Evolutionary conservation across 257 asterid species (phyloP), one percentile per base, ranked within the genome.

Genomic region (Linaria vulgaris): DNA sequence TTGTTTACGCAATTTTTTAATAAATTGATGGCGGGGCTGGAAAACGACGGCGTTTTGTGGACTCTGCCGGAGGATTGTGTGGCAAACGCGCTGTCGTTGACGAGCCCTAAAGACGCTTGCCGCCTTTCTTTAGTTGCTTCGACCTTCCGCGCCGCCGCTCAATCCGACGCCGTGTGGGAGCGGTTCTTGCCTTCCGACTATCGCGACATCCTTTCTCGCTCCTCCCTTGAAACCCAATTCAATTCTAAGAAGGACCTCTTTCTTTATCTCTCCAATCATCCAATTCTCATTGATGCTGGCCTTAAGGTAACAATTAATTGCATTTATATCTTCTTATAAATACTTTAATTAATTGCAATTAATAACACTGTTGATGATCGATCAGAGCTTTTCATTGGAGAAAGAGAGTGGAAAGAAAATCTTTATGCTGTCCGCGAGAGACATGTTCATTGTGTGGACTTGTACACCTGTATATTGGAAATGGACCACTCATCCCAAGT

Each of bases 61-160:
- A 77, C 74, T 25, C 76, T 91, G 47, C 94, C 98, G 2, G 96
- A 86, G 72, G 95, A 85, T 49, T 86, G 95, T 75, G 72, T 88
- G 58, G 90, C 91, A 27, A 63, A 74, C 46, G 85, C 83, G 9
- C 66, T 91, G 30, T 80, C 96, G 17, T 59, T 91, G 24, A 88
- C 96, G 15, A 84, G 66, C 73, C 96, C 98, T 0, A 74, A 67
- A 69, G 96, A 91, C 39, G 91, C 83, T 1, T 75, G 95, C 74
- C 79, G 90, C 73, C 68, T 88, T 10, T 77, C 90, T 22, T 44
- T 47, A 59, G 88, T 91, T 3, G 79, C 76, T 13, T 66, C 90
- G 30, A 65, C 72, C 9, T 88, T 88, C 72, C 83, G 85, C 13
- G 74, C 90, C 16, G 92, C 92, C 1, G 77, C 95, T 4, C 68